Conservation (phyloP, 495 filamentous ascomycete genomes). For the Xylaria castorea region DNA sequence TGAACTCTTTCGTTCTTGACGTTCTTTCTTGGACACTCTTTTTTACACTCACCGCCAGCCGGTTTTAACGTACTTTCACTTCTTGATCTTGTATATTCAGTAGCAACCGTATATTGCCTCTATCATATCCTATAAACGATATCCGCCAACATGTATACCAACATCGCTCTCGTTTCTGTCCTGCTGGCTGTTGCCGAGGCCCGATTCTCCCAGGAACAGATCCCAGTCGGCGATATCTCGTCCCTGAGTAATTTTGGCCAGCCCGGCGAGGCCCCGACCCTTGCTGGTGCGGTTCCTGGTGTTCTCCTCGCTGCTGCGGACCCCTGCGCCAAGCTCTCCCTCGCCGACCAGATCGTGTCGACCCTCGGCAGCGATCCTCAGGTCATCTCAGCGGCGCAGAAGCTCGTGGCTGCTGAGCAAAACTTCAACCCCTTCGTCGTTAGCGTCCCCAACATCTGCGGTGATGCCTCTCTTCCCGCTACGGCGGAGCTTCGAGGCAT, state of each 20-base stretch:
- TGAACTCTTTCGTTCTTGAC: constrained; percentile 49
- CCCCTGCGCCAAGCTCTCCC: constrained; percentile 64
- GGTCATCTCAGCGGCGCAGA: constrained; percentile 63
- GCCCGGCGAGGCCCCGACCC: constrained; percentile 60
- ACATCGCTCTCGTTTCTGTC: constrained; percentile 47
- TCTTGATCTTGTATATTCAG: constrained; percentile 32
- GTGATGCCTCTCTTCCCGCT: constrained; percentile 61
- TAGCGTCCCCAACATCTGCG: constrained; percentile 62
- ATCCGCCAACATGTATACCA: constrained; percentile 54
- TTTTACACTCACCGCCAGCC: constrained; percentile 50
- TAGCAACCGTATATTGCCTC: constrained; percentile 34
- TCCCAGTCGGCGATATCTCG: constrained; percentile 50
- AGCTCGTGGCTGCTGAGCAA: constrained; percentile 68
- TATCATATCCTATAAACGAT: constrained; percentile 29
- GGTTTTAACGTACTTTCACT: constrained; percentile 40
- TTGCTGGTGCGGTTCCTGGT: constrained; percentile 58
- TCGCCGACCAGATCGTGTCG: constrained; percentile 64
- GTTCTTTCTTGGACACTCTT: constrained; percentile 41
- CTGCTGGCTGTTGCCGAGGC: constrained; percentile 58
- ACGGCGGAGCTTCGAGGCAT: constrained; percentile 65
- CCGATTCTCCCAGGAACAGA: constrained; percentile 62
- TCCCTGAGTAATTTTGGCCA: constrained; percentile 55
- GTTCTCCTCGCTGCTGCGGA: constrained; percentile 63
- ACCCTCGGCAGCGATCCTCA: constrained; percentile 58
- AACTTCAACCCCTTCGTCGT: constrained; percentile 70